A percentile compares a stretch with the other conserved stretches of the same genome.
Conservation (phyloP, 75 land plant species). For the Adiantum capillusveneris region DNA sequence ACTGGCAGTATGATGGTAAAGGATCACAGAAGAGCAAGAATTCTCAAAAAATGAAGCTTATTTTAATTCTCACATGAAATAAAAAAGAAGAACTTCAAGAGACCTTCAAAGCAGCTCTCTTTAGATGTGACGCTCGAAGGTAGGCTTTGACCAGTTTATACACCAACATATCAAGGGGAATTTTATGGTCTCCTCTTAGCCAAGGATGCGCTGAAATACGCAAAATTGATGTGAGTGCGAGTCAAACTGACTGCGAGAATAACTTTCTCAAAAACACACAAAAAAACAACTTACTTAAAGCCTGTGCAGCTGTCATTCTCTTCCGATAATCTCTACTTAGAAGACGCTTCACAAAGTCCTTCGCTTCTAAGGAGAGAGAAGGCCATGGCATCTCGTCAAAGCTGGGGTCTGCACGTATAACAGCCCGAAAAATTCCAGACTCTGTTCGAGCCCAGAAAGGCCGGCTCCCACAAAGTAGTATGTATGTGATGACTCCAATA, state of each 20-base stretch:
- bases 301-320: conserved; percentile 63
- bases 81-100: too few species aligned
- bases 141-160: conserved; percentile 73
- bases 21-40: too few species aligned
- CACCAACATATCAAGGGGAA: conserved; percentile 81
- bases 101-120: conserved; percentile 85
- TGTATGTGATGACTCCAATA: conserved; percentile 89
- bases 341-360: conserved; percentile 59
- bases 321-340: conserved; percentile 41
- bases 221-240: neutral
- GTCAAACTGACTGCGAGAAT: neutral
- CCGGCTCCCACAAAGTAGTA: conserved; percentile 86
- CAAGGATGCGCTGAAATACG: conserved; percentile 79
- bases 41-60: too few species aligned
- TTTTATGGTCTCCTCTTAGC: conserved; percentile 48
- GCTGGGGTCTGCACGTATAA: conserved; percentile 52
- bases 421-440: conserved; percentile 74
- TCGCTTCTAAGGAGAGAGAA: conserved; percentile 47
- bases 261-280: neutral
- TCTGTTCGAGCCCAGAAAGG: conserved; percentile 98
- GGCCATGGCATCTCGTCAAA: conserved; percentile 66
- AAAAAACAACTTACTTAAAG: conserved; percentile 25
- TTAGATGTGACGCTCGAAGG: conserved; percentile 71
- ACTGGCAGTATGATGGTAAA: too few species aligned
- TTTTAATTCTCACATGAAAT: too few species aligned